Evolutionary conservation across 192 early-diverging fungal genomes (phyloP).

Genomic region (Coemansia sp.): DNA sequence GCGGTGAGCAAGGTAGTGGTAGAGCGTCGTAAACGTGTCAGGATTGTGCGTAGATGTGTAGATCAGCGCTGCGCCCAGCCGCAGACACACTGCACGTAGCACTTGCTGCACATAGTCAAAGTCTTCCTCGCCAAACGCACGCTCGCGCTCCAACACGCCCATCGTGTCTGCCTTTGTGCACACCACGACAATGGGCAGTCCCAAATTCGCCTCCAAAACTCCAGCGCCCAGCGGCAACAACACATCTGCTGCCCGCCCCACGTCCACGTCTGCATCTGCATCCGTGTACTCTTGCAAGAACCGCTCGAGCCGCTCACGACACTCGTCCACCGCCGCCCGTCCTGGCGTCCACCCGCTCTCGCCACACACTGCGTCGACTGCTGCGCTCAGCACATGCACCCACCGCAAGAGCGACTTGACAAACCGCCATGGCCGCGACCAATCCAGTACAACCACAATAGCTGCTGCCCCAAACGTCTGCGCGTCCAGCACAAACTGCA

Average conservation of each 20-base stretch:
- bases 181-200: conserved; percentile 86
- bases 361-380: conserved; percentile 56
- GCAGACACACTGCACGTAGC: conserved; percentile 85
- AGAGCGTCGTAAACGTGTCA: conserved; percentile 71
- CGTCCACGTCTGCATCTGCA: neutral
- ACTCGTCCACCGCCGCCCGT: conserved; percentile 67
- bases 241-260: conserved; percentile 40
- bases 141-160: conserved; percentile 72
- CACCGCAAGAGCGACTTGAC: conserved; percentile 77
- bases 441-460: conserved; percentile 84
- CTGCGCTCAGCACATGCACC: conserved; percentile 65
- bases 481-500: conserved; percentile 70
- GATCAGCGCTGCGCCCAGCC: conserved; percentile 86
- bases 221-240: conserved; percentile 75
- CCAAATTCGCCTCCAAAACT: conserved; percentile 80
- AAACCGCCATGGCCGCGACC: conserved; percentile 88
- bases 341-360: conserved; percentile 59
- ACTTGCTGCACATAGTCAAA: conserved; percentile 97
- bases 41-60: conserved; percentile 84
- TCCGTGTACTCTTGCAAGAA: conserved; percentile 74
- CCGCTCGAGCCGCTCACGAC: conserved; percentile 66
- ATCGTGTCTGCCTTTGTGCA: conserved; percentile 81
- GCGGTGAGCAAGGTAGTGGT: conserved; percentile 80
- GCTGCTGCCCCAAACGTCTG: conserved; percentile 63
- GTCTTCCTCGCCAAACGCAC: conserved; percentile 84